Percentiles rank a stretch among this genome's conserved stretches.
These are phyloP conservation scores for Nicotiana tomentosiformis DNA, from an alignment of 257 asterid genomes.

Conservation along the genomic window DNA sequence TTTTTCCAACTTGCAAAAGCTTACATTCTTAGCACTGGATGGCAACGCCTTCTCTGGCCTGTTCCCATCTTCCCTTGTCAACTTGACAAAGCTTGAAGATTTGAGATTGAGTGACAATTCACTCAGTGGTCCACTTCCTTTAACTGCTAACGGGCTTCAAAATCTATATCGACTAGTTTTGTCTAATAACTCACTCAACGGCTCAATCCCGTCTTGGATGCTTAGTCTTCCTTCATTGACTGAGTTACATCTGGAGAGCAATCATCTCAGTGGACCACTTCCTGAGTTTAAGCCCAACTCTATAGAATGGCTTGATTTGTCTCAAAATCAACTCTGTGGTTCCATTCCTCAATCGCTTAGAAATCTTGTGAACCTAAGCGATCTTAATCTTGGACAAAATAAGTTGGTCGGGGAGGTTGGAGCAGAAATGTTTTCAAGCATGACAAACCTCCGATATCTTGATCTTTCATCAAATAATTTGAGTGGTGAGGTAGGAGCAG, in stretches of 20 bases:
- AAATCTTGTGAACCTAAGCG: not conserved
- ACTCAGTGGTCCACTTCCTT: not conserved
- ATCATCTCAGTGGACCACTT: not conserved
- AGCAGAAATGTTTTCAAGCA: not conserved
- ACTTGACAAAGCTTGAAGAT: not conserved
- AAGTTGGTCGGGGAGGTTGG: not conserved
- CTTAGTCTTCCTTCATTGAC: not conserved
- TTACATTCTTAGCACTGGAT: not conserved
- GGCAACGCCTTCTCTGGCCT: not conserved
- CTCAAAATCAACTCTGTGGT: not conserved
- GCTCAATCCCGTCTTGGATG: not conserved
- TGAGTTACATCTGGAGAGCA: not conserved
- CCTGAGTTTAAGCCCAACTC: not conserved
- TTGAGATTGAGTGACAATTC: not conserved
- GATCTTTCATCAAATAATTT: constrained; percentile 9
- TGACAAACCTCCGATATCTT: not conserved
- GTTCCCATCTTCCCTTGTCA: not conserved
- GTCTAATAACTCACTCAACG: not conserved
- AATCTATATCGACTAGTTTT: not conserved
- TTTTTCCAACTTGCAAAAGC: not conserved
- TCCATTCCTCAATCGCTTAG: constrained; percentile 3
- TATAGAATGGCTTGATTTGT: not conserved
- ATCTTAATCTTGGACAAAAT: not conserved
- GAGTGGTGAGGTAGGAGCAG: not conserved
- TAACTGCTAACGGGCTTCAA: not conserved